phyloP scores from a whole-genome alignment of 2,329 filamentous ascomycete genomes.

The Epichloe brachyelytri region DNA sequence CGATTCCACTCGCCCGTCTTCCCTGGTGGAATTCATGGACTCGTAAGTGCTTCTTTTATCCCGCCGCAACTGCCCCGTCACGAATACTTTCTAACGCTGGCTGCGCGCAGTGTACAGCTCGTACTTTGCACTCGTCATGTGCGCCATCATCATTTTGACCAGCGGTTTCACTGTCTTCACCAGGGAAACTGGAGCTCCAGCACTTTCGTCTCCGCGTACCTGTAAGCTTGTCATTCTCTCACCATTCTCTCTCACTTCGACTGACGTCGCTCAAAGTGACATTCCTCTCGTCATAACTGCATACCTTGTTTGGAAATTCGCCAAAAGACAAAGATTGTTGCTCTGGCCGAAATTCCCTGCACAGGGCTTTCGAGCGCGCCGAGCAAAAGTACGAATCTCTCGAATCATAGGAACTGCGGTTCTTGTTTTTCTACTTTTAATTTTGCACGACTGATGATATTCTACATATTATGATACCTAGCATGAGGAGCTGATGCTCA shows the following conservation, averaged over 20 bases:
- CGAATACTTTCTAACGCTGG: slow-evolving; percentile 4
- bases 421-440: background rate
- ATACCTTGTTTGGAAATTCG: slow-evolving; percentile 51
- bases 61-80: background rate
- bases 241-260: too few relatives aligned
- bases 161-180: slow-evolving; percentile 55
- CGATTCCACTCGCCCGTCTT: slow-evolving; percentile 33
- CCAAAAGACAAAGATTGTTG: slow-evolving; percentile 47
- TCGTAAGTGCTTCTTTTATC: slow-evolving; percentile 25
- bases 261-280: slow-evolving; percentile 27
- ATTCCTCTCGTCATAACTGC: slow-evolving; percentile 44
- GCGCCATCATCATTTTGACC: slow-evolving; percentile 53
- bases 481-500: background rate
- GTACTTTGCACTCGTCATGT: slow-evolving; percentile 45
- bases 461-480: background rate
- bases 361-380: slow-evolving; percentile 36
- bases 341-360: slow-evolving; percentile 36
- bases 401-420: slow-evolving; percentile 4
- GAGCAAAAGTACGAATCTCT: slow-evolving; percentile 14
- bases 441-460: background rate
- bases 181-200: slow-evolving; percentile 43
- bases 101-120: slow-evolving; percentile 41
- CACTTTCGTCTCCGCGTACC: slow-evolving; percentile 47
- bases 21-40: slow-evolving; percentile 55
- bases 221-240: slow-evolving; percentile 30